These are phyloP conservation scores for Daphne laureola DNA, from an alignment of 441 rosid genomes.

Conservation along the genomic window DNA sequence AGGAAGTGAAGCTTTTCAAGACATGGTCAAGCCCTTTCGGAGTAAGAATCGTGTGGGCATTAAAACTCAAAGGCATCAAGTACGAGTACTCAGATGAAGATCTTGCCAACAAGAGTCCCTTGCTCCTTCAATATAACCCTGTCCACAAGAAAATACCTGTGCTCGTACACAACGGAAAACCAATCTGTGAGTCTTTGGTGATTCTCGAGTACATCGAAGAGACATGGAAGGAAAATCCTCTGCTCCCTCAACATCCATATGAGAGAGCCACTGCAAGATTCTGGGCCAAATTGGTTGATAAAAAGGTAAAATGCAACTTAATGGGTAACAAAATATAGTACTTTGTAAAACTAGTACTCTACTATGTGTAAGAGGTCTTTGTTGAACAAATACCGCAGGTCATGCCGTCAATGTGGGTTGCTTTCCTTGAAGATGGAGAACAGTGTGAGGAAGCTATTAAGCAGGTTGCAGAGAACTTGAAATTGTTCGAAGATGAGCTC, in stretches of 20 bases:
- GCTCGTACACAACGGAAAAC: slow-evolving; percentile 19
- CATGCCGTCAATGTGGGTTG: neutral
- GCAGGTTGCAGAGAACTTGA: slow-evolving; percentile 7
- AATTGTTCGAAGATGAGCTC: slow-evolving; percentile 21
- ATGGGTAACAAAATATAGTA: too few species aligned
- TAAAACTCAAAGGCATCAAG: slow-evolving; percentile 19
- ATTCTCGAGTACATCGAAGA: slow-evolving; percentile 32
- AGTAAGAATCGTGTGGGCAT: slow-evolving; percentile 16
- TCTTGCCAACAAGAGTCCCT: slow-evolving; percentile 17
- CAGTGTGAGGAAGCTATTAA: slow-evolving; percentile 18
- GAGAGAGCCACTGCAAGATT: slow-evolving; percentile 27
- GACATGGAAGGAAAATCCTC: slow-evolving; percentile 22
- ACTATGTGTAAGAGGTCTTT: too few species aligned
- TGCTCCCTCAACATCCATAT: slow-evolving; percentile 24
- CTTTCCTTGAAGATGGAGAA: slow-evolving; percentile 7
- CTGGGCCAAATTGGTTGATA: slow-evolving; percentile 22
- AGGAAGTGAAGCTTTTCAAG: slow-evolving; percentile 19
- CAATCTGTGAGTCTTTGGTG: slow-evolving; percentile 16
- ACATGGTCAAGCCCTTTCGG: slow-evolving; percentile 11
- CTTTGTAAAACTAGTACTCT: too few species aligned
- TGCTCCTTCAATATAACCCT: slow-evolving; percentile 21
- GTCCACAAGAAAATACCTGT: slow-evolving; percentile 20
- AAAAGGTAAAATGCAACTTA: slow-evolving; percentile 14
- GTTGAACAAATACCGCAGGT: slow-evolving; percentile 1
- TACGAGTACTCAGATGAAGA: slow-evolving; percentile 12